Base-by-base conservation (phyloP, 2,329 filamentous ascomycete species). In the Penicillium sp. region DNA sequence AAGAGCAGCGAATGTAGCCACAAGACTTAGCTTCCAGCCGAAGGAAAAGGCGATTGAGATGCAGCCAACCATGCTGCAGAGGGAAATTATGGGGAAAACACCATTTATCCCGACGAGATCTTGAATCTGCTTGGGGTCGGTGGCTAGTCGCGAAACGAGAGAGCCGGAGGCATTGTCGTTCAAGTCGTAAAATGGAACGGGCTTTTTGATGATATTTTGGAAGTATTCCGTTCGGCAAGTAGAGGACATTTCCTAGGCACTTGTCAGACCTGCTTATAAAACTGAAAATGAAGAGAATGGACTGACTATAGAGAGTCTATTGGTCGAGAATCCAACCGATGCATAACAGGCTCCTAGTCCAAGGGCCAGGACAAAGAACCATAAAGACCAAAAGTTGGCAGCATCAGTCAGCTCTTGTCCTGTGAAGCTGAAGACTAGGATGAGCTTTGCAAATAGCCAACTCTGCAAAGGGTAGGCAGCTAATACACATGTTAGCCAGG, bases 1-100 rank as follows among this genome's bases (percentile, higher is more conserved):
- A 47, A 83, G 66, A 0, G 77, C 74, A 1, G 88, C 83, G 59
- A 84, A 87, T 7, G 85, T 74, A 0, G 83, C 80, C 0, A 92
- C 85, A 0, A 91, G 72, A 0, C 86, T 84, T 7, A 93, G 77
- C 67, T 91, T 92, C 89, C 89, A 92, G 1, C 87, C 86, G 65
- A 87, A 90, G 3, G 80, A 76, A 61, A 90, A 91, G 1, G 86
- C 80, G 45, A 92, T 87, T 36, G 80, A 75, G 12, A 90, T 71
- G 7, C 82, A 84, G 0, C 87, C 88, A 7, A 84, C 61, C 3
- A 92, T 70, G 42, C 83, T 87, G 65, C 90, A 86, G 18, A 87
- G 64, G 7, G 86, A 84, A 17, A 86, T 82, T 57, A 89, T 78
- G 2, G 84, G 76, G 41, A 79, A 68, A 7, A 67, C 68, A 17